Base-by-base conservation (phyloP, 2,329 filamentous ascomycete genomes). In the Colletotrichum sp. region DNA sequence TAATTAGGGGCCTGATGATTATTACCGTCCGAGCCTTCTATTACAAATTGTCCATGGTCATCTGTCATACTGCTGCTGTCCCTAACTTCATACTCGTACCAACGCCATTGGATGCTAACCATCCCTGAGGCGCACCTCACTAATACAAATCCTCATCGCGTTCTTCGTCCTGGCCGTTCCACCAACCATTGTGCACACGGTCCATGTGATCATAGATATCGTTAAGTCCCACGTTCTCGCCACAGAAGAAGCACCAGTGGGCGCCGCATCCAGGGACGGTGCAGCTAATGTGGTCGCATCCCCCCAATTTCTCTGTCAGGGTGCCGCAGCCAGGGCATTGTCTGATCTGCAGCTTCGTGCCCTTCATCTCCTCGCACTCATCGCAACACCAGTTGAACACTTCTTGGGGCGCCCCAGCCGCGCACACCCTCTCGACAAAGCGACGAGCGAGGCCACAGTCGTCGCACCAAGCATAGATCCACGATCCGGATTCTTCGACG, bases 381-480 rank as follows among this genome's bases (percentile, higher is more conserved):
- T 86, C 86, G 72, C 88, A 90, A 3, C 62, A 68, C 86, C 88
- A 90, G 13, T 79, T 73, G 2, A 69, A 68, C 5, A 88, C 72
- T 22, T 86, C 83, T 2, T 80, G 79, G 0, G 86, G 85, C 3
- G 82, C 82, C 0, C 86, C 88, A 0, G 81, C 81, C 0, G 85
- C 86, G 76, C 89, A 90, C 3, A 84, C 84, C 8, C 88, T 81
- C 77, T 87, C 86, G 22, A 86, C 82, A 67, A 83, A 85, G 72
- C 82, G 82, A 77, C 84, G 85, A 6, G 88, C 88, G 13, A 82
- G 81, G 5, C 83, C 83, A 70, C 89, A 90, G 5, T 76, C 79
- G 4, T 39, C 73, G 77, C 90, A 91, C 88, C 87, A 89, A 1
- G 85, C 87, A 60, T 90, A 88, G 68, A 89, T 86, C 84, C 85